Evolutionary conservation across 1,139 yeast genomes (phyloP).

Genomic region (Yamadazyma membranifaciens): DNA sequence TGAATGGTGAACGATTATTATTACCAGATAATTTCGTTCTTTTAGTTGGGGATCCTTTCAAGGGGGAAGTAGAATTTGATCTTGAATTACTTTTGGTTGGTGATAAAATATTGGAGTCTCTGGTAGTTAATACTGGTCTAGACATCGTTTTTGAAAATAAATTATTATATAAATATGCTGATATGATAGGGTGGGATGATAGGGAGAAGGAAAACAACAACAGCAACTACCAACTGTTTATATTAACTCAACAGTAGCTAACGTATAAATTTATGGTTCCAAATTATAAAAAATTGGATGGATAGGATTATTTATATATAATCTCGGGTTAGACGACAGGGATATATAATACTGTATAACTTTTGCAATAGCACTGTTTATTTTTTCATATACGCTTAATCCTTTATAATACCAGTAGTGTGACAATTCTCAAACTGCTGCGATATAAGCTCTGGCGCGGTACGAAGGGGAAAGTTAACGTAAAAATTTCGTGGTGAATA

Average conservation of each 20-base stretch:
- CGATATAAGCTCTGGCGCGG: background rate
- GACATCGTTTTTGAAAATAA: slow-evolving; percentile 7
- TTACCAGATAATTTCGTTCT: slow-evolving; percentile 35
- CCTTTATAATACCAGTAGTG: background rate
- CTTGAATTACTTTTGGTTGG: slow-evolving; percentile 16
- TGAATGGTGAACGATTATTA: slow-evolving; percentile 24
- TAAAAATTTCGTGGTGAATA: slow-evolving; percentile 1
- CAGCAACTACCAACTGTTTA: background rate
- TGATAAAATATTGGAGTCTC: slow-evolving; percentile 19
- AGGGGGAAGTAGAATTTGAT: slow-evolving; percentile 14
- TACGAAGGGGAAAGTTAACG: background rate
- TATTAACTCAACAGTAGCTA: too few species aligned
- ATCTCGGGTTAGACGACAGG: slow-evolving; percentile 3
- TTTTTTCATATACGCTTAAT: background rate
- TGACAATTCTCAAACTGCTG: background rate
- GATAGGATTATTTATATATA: too few species aligned
- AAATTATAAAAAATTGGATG: too few species aligned
- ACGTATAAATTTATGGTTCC: too few species aligned
- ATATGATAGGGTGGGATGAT: background rate
- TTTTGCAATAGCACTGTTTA: background rate
- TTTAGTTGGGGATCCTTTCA: slow-evolving; percentile 24
- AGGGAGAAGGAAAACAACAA: background rate
- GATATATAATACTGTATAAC: background rate
- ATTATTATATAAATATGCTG: background rate
- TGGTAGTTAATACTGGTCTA: slow-evolving; percentile 13